Conservation (phyloP, 768 basidiomycete genomes). For the Nidularia sp. region DNA sequence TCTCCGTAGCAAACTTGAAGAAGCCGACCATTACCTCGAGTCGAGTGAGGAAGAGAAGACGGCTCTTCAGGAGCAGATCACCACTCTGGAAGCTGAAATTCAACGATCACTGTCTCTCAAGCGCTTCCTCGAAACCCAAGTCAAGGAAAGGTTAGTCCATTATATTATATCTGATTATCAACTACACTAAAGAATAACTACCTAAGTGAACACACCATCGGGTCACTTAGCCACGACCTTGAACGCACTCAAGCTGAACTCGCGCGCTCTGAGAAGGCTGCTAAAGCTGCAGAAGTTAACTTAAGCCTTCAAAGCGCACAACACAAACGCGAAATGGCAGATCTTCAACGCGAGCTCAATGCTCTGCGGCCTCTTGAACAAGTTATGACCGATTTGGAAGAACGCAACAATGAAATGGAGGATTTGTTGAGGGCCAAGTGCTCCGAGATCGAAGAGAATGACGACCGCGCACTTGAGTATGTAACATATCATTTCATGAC, state of each 20-base stretch:
- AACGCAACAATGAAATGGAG: constrained; percentile 75
- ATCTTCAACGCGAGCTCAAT: constrained; percentile 54
- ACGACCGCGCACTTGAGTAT: constrained; percentile 77
- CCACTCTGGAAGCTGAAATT: constrained; percentile 57
- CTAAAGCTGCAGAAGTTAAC: constrained; percentile 62
- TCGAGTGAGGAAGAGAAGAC: constrained; percentile 46
- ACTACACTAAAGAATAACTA: no score
- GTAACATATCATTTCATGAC: constrained; percentile 17
- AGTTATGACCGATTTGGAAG: constrained; percentile 56
- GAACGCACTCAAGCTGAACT: constrained; percentile 39
- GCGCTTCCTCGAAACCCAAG: constrained; percentile 60
- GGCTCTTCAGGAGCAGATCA: constrained; percentile 49
- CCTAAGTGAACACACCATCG: constrained; percentile 43
- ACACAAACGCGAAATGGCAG: constrained; percentile 58
- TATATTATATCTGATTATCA: neutral
- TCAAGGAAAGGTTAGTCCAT: constrained; percentile 49
- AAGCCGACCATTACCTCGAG: constrained; percentile 29
- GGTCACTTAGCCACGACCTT: constrained; percentile 32
- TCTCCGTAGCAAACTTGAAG: constrained; percentile 35
- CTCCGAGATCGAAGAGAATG: constrained; percentile 78
- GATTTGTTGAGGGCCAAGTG: constrained; percentile 65
- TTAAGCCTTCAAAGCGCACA: constrained; percentile 62
- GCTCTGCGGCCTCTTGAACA: constrained; percentile 49
- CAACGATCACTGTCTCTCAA: constrained; percentile 60
- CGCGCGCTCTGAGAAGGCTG: constrained; percentile 50